phyloP scores from a whole-genome alignment of 2,329 filamentous ascomycete genomes.

The Penicillium brevicompactum region DNA sequence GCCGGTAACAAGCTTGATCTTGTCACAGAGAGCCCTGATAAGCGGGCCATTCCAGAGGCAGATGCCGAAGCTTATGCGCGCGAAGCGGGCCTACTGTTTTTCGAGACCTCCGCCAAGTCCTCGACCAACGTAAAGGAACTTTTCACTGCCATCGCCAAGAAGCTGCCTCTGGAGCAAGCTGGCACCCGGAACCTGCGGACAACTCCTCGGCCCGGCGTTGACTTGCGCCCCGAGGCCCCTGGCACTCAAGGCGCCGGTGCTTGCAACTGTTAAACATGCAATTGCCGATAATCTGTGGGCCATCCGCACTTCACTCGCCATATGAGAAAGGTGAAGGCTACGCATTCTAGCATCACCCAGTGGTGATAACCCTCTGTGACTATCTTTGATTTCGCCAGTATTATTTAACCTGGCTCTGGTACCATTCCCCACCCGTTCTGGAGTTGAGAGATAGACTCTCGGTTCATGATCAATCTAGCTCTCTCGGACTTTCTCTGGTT shows the following conservation, averaged over 20 bases:
- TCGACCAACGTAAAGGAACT: conserved; percentile 93
- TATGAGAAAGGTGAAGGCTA: conserved; percentile 2
- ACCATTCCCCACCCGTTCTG: conserved; percentile 5
- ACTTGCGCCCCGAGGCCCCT: conserved; percentile 65
- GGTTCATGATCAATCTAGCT: conserved; percentile 14
- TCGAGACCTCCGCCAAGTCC: conserved; percentile 97
- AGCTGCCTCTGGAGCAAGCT: conserved; percentile 91
- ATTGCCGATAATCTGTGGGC: not conserved
- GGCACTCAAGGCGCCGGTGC: conserved; percentile 60
- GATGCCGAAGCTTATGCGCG: conserved; percentile 95
- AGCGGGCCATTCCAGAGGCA: conserved; percentile 83
- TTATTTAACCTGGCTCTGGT: conserved; percentile 1
- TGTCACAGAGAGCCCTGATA: conserved; percentile 90
- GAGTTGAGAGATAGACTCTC: conserved; percentile 17
- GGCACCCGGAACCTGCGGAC: conserved; percentile 83
- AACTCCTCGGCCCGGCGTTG: conserved; percentile 65
- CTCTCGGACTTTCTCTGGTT: conserved; percentile 25
- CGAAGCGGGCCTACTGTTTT: conserved; percentile 93
- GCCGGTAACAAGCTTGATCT: conserved; percentile 98
- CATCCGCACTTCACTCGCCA: not conserved
- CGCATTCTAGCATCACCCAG: not conserved
- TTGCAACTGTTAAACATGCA: conserved; percentile 62
- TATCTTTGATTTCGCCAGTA: conserved; percentile 11
- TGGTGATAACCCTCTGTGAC: conserved; percentile 12
- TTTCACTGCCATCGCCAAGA: conserved; percentile 97